These are phyloP conservation scores for Phytophthora ohioensis DNA, from an alignment of 352 stramenopile species.

Conservation along the genomic window DNA sequence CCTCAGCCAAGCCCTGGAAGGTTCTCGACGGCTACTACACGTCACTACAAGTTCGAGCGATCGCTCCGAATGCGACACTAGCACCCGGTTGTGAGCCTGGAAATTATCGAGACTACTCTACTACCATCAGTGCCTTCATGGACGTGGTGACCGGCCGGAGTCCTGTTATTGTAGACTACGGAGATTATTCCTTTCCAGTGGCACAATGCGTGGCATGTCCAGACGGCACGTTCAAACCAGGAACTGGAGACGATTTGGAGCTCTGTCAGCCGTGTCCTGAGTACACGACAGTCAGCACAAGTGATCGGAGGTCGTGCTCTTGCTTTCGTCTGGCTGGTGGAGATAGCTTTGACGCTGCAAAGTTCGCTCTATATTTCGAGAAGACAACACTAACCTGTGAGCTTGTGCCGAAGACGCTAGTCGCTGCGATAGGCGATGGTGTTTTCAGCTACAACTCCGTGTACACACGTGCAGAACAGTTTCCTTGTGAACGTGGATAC, in stretches of 20 bases:
- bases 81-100: slow-evolving; percentile 37
- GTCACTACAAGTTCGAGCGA: slow-evolving; percentile 38
- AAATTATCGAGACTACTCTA: slow-evolving; percentile 35
- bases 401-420: slow-evolving; percentile 30
- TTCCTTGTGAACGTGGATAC: slow-evolving; percentile 69
- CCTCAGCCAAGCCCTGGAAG: slow-evolving; percentile 34
- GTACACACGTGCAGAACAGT: slow-evolving; percentile 55
- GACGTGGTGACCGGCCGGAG: slow-evolving; percentile 54
- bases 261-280: slow-evolving; percentile 63
- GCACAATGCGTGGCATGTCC: slow-evolving; percentile 70
- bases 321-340: slow-evolving; percentile 73
- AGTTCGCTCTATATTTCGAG: slow-evolving; percentile 53
- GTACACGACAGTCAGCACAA: slow-evolving; percentile 50
- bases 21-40: slow-evolving; percentile 61
- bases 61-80: slow-evolving; percentile 15
- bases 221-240: slow-evolving; percentile 74
- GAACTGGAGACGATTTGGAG: slow-evolving; percentile 48
- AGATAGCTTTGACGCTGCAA: slow-evolving; percentile 36
- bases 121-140: slow-evolving; percentile 42
- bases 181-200: slow-evolving; percentile 62
- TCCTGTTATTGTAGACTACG: slow-evolving; percentile 65
- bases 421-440: slow-evolving; percentile 17
- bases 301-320: slow-evolving; percentile 61
- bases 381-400: slow-evolving; percentile 33
- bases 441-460: slow-evolving; percentile 36